Evolutionary conservation across 345 rosid genomes (phyloP).

Genomic region (Streptanthus diversifolius): DNA sequence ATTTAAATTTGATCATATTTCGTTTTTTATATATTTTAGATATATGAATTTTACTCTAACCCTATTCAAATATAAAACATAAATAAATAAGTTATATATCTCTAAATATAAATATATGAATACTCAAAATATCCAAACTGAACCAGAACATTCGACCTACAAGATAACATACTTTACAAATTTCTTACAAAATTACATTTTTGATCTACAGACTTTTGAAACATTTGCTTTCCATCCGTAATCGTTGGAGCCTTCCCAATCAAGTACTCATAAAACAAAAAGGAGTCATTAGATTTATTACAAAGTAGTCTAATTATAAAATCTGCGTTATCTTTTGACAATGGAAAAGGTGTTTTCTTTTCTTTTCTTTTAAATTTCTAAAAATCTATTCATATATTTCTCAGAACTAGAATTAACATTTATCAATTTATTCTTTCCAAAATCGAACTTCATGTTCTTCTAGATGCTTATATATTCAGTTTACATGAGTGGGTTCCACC

Average conservation of each 20-base stretch:
- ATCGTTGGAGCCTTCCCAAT: slow-evolving; percentile 21
- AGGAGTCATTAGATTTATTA: neutral
- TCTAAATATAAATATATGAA: too few species aligned
- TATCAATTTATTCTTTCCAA: neutral
- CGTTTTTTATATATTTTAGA: too few species aligned
- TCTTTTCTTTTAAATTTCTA: neutral
- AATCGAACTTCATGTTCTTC: neutral
- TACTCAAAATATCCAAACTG: too few species aligned
- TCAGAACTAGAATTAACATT: neutral
- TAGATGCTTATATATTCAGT: neutral
- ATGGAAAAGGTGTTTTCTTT: neutral
- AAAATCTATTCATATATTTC: neutral
- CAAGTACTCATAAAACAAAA: slow-evolving; percentile 3
- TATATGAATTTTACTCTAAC: too few species aligned
- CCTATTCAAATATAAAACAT: too few species aligned
- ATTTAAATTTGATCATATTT: too few species aligned
- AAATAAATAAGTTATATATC: too few species aligned
- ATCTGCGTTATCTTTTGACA: slow-evolving; percentile 37
- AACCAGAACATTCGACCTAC: too few species aligned
- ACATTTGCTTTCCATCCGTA: slow-evolving; percentile 19
- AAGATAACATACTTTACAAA: too few species aligned
- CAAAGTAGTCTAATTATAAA: slow-evolving; percentile 7
- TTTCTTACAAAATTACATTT: slow-evolving; percentile 4
- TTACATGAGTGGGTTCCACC: neutral
- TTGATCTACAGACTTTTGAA: slow-evolving; percentile 15